These are phyloP conservation scores for Botrytis elliptica DNA, from an alignment of 2,329 filamentous ascomycete species.

Conservation along the genomic window DNA sequence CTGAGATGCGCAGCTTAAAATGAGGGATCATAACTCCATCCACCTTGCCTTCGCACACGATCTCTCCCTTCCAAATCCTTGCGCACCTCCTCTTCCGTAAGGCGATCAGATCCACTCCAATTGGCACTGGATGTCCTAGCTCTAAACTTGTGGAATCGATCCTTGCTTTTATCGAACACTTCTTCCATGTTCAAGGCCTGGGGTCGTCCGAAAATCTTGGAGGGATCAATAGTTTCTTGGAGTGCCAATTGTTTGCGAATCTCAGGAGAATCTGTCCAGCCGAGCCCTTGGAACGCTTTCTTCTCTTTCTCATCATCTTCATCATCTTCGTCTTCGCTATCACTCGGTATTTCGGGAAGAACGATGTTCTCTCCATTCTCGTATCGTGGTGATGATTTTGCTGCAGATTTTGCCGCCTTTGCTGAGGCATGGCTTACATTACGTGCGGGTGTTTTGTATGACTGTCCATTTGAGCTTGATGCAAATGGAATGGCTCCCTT, in stretches of 20 bases:
- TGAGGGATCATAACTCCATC: conserved; percentile 66
- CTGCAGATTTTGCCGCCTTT: conserved; percentile 61
- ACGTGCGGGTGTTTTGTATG: conserved; percentile 71
- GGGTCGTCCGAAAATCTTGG: conserved; percentile 84
- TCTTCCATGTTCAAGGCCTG: conserved; percentile 92
- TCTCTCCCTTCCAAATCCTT: conserved; percentile 79
- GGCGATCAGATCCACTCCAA: conserved; percentile 77
- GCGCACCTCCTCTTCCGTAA: conserved; percentile 85
- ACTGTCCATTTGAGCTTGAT: conserved; percentile 54
- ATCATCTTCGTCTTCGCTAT: conserved; percentile 83
- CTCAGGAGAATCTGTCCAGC: conserved; percentile 87
- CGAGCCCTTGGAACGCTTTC: conserved; percentile 61
- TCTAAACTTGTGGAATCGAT: conserved; percentile 82
- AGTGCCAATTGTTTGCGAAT: conserved; percentile 71
- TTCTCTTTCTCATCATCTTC: conserved; percentile 53
- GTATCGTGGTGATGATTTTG: conserved; percentile 77
- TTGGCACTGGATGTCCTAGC: conserved; percentile 91
- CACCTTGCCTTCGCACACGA: conserved; percentile 76
- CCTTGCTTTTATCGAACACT: conserved; percentile 87
- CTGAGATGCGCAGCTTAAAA: conserved; percentile 28
- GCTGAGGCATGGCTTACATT: conserved; percentile 44
- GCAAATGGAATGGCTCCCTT: conserved; percentile 91
- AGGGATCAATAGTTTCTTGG: conserved; percentile 84
- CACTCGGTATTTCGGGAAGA: conserved; percentile 91
- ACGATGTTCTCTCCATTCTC: conserved; percentile 87